Evolutionary conservation across 2,329 filamentous ascomycete genomes (phyloP).

Genomic region (Neopestalotiopsis rosae): DNA sequence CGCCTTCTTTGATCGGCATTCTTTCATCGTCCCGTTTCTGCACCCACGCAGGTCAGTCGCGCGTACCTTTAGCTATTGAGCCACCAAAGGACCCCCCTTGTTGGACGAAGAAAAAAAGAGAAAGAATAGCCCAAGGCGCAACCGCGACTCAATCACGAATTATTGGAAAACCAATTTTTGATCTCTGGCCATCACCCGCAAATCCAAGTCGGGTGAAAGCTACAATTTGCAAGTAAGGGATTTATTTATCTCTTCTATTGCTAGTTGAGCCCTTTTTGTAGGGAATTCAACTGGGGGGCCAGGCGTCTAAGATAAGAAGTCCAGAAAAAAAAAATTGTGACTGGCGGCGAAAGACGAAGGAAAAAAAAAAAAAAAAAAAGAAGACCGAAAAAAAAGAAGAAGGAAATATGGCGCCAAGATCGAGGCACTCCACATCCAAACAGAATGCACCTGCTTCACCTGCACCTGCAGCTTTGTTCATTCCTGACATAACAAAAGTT

Average conservation of each 20-base stretch:
- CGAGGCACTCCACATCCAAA: constrained; percentile 12
- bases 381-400: background rate
- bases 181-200: too few species aligned
- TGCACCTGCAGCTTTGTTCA: background rate
- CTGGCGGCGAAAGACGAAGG: background rate
- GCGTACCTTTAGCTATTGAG: background rate
- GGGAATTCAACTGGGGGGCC: too few species aligned
- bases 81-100: background rate
- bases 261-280: too few species aligned
- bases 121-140: background rate
- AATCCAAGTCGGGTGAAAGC: too few species aligned
- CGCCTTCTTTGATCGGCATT: background rate
- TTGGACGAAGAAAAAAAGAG: background rate
- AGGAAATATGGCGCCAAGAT: constrained; percentile 7
- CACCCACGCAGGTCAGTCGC: background rate
- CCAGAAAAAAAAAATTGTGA: background rate
- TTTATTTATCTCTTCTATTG: too few species aligned
- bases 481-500: constrained; percentile 9
- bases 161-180: too few species aligned
- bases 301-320: background rate
- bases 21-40: background rate
- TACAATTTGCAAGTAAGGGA: too few species aligned
- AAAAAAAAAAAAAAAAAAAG: constrained; percentile 6
- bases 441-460: constrained; percentile 3
- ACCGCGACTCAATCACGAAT: too few species aligned